Conservation (phyloP, 129 eudicot species). For the Apium graveolens region DNA sequence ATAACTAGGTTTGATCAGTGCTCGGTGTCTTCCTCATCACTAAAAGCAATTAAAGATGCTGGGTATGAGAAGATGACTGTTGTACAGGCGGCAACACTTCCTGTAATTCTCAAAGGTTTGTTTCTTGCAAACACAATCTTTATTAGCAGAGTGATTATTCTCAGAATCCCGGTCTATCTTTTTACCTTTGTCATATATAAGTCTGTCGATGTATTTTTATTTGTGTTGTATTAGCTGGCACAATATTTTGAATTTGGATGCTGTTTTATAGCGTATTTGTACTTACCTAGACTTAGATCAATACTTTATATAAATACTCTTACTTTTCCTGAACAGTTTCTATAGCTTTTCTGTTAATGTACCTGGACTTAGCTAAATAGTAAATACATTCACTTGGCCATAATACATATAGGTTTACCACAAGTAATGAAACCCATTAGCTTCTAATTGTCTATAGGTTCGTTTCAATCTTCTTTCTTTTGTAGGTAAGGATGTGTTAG, state of each 20-base stretch:
- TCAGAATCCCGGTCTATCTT: not conserved
- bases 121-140: not conserved
- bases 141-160: not conserved
- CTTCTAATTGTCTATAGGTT: not conserved
- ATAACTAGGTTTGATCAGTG: slow-evolving; percentile 83
- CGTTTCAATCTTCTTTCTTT: slow-evolving; percentile 4
- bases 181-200: not conserved
- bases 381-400: not conserved
- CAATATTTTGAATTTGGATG: not conserved
- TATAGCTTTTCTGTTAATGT: not conserved
- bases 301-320: too few relatives aligned
- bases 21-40: slow-evolving; percentile 58
- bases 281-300: not conserved
- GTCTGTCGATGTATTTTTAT: not conserved
- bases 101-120: slow-evolving; percentile 79
- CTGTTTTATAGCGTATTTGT: not conserved
- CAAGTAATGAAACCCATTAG: not conserved
- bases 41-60: slow-evolving; percentile 84
- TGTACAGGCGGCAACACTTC: slow-evolving; percentile 97
- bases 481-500: slow-evolving; percentile 92
- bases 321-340: not conserved
- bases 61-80: slow-evolving; percentile 97
- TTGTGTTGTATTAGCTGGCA: not conserved
- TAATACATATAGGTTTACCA: not conserved
- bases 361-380: not conserved